These are phyloP conservation scores for Buxus sempervirens DNA, from an alignment of 164 flowering plant species.

Conservation along the genomic window DNA sequence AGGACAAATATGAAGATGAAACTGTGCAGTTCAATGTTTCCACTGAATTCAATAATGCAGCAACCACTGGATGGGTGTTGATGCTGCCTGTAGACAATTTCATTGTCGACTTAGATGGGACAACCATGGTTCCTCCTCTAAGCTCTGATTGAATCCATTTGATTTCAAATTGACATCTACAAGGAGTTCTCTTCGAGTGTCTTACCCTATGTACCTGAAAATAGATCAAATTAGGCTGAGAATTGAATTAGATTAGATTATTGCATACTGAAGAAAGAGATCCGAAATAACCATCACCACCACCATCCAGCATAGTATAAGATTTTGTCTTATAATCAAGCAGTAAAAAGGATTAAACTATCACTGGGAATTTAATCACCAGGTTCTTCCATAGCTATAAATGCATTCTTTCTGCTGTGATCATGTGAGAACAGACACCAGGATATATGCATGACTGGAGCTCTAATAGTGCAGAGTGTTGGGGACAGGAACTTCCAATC, in stretches of 20 bases:
- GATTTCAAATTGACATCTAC: conserved; percentile 45
- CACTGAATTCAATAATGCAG: conserved; percentile 27
- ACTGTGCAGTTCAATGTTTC: conserved; percentile 5
- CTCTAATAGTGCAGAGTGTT: too few species aligned
- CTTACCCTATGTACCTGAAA: conserved; percentile 38
- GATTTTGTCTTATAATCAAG: background rate
- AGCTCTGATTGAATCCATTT: conserved; percentile 36
- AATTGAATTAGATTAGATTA: background rate
- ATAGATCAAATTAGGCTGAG: background rate
- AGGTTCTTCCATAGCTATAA: too few species aligned
- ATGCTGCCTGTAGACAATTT: conserved; percentile 28
- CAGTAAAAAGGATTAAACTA: background rate
- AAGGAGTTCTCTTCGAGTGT: conserved; percentile 35
- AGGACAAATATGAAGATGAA: conserved; percentile 16
- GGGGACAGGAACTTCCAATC: too few species aligned
- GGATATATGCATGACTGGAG: too few species aligned
- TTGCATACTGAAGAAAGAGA: background rate
- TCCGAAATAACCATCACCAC: background rate
- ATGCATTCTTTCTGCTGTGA: too few species aligned
- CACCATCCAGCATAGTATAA: background rate
- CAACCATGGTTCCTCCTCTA: conserved; percentile 23
- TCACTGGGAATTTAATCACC: background rate
- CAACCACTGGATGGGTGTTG: conserved; percentile 33
- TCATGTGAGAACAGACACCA: too few species aligned
- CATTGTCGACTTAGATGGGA: conserved; percentile 37